Evolutionary conservation across 805 yeast species (phyloP).

Genomic region (Suhomyces sp.): DNA sequence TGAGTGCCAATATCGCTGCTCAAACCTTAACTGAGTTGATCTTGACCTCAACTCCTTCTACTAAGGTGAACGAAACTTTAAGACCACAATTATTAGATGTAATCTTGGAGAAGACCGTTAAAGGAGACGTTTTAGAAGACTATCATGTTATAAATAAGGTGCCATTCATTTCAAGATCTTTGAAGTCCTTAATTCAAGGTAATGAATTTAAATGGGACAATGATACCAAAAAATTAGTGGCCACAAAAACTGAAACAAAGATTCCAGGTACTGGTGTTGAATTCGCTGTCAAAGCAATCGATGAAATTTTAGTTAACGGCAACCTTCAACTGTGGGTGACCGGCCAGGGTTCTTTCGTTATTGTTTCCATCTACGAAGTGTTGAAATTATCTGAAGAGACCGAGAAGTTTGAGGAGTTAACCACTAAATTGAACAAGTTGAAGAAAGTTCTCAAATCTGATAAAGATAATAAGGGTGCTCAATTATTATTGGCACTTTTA

Average conservation of each 20-base stretch:
- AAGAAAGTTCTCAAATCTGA: conserved; percentile 45
- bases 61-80: conserved; percentile 36
- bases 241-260: conserved; percentile 38
- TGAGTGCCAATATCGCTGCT: conserved; percentile 74
- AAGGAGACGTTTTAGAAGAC: conserved; percentile 67
- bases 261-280: conserved; percentile 53
- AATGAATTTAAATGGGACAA: conserved; percentile 73
- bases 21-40: conserved; percentile 80
- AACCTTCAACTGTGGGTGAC: conserved; percentile 62
- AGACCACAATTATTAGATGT: conserved; percentile 53
- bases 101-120: conserved; percentile 53
- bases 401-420: conserved; percentile 46
- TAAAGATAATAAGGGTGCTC: conserved; percentile 64
- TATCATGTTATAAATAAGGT: conserved; percentile 63
- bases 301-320: conserved; percentile 50
- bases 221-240: conserved; percentile 46
- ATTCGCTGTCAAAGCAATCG: conserved; percentile 55
- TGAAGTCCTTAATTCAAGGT: conserved; percentile 78
- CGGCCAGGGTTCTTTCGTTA: conserved; percentile 71
- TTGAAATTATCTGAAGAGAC: conserved; percentile 42
- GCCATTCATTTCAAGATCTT: conserved; percentile 71
- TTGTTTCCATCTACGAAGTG: conserved; percentile 76
- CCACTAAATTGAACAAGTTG: conserved; percentile 52
- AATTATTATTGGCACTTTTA: conserved; percentile 28
- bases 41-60: conserved; percentile 51